Evolutionary conservation across 1,139 yeast genomes (phyloP), one percentile per base, ranked within the genome.

Genomic region (Pichiaceae sp.): DNA sequence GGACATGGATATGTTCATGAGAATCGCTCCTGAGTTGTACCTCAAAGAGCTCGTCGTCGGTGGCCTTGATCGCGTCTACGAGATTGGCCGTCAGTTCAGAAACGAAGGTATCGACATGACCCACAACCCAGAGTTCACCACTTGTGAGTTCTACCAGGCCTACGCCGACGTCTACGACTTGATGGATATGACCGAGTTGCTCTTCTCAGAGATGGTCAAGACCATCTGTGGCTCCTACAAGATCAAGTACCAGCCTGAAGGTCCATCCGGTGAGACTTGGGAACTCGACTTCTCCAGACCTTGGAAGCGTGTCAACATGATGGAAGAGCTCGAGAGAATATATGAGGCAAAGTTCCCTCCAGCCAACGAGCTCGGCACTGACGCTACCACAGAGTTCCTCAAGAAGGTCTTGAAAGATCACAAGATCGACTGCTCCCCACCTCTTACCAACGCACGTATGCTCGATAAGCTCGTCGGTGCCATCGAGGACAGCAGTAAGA

Each of bases 41-140:
- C 77, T 91, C 64, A 91, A 91, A 70, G 94, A 89, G 71, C 77
- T 91, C 53, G 96, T 91, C 52, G 97, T 91, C 44, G 98, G 98
- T 66, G 98, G 98, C 60, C 72, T 91, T 75, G 96, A 91, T 62
- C 79, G 96, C 67, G 98, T 91, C 44, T 91, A 91, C 63, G 98
- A 91, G 70, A 91, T 91, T 56, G 98, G 98, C 45, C 87, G 97
- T 68, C 97, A 91, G 68, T 91, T 91, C 72, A 84, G 98, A 76
- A 91, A 91, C 60, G 98, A 91, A 67, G 96, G 97, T 65, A 89
- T 91, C 42, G 98, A 91, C 63, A 75, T 85, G 77, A 87, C 97
- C 38, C 98, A 91, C 65, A 91, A 91, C 70, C 96, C 97, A 33
- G 98, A 91, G 65, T 91, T 91, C 69, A 89, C 98, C 51, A 87